Conservation (phyloP, 1,139 yeast species). For the Yamadazyma triangularis region DNA sequence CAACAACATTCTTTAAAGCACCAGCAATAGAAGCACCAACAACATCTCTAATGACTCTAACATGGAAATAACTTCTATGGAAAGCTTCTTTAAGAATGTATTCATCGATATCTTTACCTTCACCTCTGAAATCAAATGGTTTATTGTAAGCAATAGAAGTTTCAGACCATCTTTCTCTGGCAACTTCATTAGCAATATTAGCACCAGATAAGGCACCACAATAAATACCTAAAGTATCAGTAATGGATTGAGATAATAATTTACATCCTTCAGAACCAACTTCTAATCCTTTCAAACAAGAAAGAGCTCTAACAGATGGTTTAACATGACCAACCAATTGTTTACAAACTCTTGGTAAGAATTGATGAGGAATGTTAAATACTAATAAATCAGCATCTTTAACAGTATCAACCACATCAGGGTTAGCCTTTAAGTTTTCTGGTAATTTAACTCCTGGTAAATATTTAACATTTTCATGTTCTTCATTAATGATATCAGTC, state of each 20-base stretch:
- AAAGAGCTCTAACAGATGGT: constrained; percentile 39
- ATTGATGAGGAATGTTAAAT: constrained; percentile 48
- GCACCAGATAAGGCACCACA: constrained; percentile 50
- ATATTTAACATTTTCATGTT: constrained; percentile 44
- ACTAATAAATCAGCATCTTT: constrained; percentile 42
- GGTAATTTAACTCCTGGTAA: constrained; percentile 44
- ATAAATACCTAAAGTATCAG: constrained; percentile 39
- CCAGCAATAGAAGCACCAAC: constrained; percentile 50
- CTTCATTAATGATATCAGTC: constrained; percentile 40
- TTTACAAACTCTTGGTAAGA: constrained; percentile 35
- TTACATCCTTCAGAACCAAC: constrained; percentile 43
- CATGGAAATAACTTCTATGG: constrained; percentile 48
- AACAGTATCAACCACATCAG: constrained; percentile 35
- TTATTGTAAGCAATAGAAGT: constrained; percentile 43
- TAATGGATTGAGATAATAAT: constrained; percentile 38
- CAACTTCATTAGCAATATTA: constrained; percentile 46
- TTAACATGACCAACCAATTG: constrained; percentile 37
- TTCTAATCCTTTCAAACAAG: constrained; percentile 47
- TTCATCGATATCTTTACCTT: constrained; percentile 40
- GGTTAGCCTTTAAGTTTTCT: constrained; percentile 36
- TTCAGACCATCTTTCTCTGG: constrained; percentile 46
- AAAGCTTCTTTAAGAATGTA: constrained; percentile 38
- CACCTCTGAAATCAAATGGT: constrained; percentile 39
- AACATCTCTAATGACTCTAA: constrained; percentile 43
- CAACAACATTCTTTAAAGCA: constrained; percentile 45